Conservation (phyloP, 768 basidiomycete species). For the Suillus lakei region DNA sequence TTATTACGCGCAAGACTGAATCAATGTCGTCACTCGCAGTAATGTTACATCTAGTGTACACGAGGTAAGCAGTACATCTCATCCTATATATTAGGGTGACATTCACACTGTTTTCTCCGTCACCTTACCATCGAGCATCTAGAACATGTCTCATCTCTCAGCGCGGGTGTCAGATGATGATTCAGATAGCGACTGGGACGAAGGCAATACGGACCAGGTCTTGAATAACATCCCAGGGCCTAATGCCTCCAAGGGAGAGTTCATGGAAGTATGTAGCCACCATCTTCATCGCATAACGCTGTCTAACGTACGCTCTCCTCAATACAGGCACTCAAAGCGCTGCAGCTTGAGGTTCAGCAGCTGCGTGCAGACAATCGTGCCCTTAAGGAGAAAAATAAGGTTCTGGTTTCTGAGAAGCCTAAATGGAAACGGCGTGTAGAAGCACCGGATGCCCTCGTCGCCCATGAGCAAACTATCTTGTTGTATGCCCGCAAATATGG, state of each 20-base stretch:
- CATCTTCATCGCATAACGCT: neutral
- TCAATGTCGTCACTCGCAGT: neutral
- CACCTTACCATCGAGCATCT: neutral
- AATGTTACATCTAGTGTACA: neutral
- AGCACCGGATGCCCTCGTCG: neutral
- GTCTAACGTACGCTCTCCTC: neutral
- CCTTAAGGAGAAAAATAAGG: constrained; percentile 3
- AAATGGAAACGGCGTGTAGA: neutral
- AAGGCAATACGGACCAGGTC: neutral
- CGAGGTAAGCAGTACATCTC: neutral
- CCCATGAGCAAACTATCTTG: neutral
- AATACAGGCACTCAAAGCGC: neutral
- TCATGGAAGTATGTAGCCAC: neutral
- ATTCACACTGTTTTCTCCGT: neutral
- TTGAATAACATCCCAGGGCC: neutral
- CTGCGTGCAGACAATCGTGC: neutral
- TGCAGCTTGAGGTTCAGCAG: neutral
- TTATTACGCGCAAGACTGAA: neutral
- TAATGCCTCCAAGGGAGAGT: neutral
- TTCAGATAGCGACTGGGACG: neutral
- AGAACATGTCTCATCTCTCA: neutral
- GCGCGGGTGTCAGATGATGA: neutral
- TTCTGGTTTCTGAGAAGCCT: neutral
- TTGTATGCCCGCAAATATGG: neutral
- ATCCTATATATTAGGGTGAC: neutral